Percentiles rank a stretch among this genome's conserved stretches.
Conservation (phyloP, 495 filamentous ascomycete genomes). For the Xylaria cubensis region DNA sequence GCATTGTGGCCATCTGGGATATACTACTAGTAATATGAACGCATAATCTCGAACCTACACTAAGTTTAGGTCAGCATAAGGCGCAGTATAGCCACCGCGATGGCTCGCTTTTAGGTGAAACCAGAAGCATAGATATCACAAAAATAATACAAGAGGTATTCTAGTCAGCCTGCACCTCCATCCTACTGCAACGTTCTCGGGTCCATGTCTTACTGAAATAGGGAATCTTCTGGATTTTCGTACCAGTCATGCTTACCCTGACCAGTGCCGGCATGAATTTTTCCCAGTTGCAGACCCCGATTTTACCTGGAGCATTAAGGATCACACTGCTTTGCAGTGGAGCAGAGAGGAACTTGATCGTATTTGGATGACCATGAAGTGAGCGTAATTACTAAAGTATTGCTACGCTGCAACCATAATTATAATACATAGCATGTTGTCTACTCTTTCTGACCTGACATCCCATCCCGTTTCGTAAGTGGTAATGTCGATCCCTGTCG, state of each 20-base stretch:
- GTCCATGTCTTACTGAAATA: slow-evolving; percentile 20
- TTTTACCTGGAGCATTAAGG: neutral
- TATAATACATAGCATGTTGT: slow-evolving; percentile 1
- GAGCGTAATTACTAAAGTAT: slow-evolving; percentile 5
- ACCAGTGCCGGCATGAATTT: slow-evolving; percentile 11
- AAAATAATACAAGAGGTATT: neutral
- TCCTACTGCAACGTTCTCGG: slow-evolving; percentile 20
- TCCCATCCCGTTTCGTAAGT: neutral
- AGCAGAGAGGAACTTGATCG: neutral
- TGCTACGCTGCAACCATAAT: slow-evolving; percentile 6
- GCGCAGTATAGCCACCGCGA: neutral
- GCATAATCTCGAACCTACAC: neutral
- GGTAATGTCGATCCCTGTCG: slow-evolving; percentile 12
- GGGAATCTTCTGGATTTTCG: slow-evolving; percentile 24
- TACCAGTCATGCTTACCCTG: slow-evolving; percentile 8
- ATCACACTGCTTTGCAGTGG: neutral
- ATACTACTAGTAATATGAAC: neutral
- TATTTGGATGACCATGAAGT: neutral
- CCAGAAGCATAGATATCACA: neutral
- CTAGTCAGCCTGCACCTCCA: slow-evolving; percentile 14
- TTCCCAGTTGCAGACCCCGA: neutral
- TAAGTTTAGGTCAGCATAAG: slow-evolving; percentile 10
- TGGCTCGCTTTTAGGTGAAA: slow-evolving; percentile 7
- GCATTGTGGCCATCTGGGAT: neutral
- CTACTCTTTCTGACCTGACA: neutral